Percentiles rank a stretch among this genome's conserved stretches.
Conservation (phyloP, 2,329 filamentous ascomycete genomes). For the Colletotrichum liaoningense region DNA sequence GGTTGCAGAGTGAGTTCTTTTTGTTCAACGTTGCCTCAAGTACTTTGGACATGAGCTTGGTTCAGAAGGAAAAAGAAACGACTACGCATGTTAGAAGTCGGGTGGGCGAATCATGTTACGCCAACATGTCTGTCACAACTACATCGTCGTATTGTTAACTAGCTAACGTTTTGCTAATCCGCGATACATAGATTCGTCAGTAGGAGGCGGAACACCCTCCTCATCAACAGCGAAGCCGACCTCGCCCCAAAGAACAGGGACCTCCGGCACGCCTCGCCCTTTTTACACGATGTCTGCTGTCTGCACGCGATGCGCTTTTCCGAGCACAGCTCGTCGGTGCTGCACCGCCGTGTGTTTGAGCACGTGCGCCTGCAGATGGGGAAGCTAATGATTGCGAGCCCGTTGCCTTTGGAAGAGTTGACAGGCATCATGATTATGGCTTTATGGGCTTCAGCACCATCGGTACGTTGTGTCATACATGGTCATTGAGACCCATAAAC, state of each 20-base stretch:
- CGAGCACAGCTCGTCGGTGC: constrained; percentile 18
- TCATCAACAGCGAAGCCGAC: constrained; percentile 29
- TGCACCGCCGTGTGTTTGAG: constrained; percentile 53
- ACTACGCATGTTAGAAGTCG: not conserved
- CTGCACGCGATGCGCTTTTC: constrained; percentile 44
- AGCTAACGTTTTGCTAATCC: not conserved
- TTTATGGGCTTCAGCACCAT: constrained; percentile 28
- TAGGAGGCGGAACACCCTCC: constrained; percentile 22
- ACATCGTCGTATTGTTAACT: not conserved
- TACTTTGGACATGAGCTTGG: not conserved
- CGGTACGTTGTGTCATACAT: constrained; percentile 8
- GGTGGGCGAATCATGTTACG: no score
- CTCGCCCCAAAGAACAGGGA: constrained; percentile 35
- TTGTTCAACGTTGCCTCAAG: not conserved
- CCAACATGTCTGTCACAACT: not conserved
- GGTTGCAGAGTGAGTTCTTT: constrained; percentile 26
- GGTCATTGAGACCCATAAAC: not conserved
- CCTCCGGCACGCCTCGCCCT: constrained; percentile 48
- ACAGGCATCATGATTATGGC: constrained; percentile 54
- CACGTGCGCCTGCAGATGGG: constrained; percentile 51
- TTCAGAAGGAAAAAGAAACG: not conserved
- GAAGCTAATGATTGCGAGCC: constrained; percentile 51
- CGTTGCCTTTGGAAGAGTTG: constrained; percentile 53
- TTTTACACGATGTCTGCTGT: constrained; percentile 53
- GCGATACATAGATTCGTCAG: constrained; percentile 22